These are phyloP conservation scores for Candida smagusa DNA, from an alignment of 1,139 yeast genomes.

Conservation along the genomic window DNA sequence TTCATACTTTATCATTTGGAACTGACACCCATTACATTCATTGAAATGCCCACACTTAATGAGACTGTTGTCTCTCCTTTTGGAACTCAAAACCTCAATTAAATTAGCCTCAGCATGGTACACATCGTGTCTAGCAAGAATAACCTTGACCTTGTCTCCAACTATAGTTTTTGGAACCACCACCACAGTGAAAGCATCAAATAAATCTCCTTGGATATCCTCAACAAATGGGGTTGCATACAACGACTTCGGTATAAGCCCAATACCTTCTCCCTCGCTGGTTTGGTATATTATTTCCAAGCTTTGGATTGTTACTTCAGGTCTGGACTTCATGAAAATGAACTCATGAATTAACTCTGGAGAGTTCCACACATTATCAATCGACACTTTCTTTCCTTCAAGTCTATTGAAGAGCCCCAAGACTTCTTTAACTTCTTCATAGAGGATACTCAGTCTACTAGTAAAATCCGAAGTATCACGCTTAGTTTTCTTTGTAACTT, in stretches of 20 bases:
- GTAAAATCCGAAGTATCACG: constrained; percentile 30
- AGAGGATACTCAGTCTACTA: constrained; percentile 21
- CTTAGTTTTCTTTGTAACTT: constrained; percentile 18
- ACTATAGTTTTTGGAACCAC: constrained; percentile 37
- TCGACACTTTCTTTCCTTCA: constrained; percentile 8
- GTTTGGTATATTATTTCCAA: constrained; percentile 29
- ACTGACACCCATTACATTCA: constrained; percentile 54
- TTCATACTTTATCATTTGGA: constrained; percentile 42
- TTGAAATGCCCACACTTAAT: constrained; percentile 71
- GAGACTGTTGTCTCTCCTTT: constrained; percentile 25
- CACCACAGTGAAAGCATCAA: constrained; percentile 22
- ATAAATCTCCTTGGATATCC: constrained; percentile 12
- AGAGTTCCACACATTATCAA: constrained; percentile 20
- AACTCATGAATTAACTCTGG: constrained; percentile 26
- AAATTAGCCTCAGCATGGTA: constrained; percentile 32
- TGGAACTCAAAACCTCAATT: constrained; percentile 15
- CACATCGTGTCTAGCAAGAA: constrained; percentile 28
- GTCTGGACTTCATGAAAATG: constrained; percentile 22
- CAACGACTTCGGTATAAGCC: constrained; percentile 24
- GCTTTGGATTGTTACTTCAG: constrained; percentile 15
- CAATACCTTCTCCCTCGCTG: constrained; percentile 40
- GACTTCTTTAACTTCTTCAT: constrained; percentile 25
- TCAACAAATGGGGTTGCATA: constrained; percentile 17
- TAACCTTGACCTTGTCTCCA: constrained; percentile 35
- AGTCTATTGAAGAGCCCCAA: constrained; percentile 11